Conservation (phyloP, 2,329 filamentous ascomycete genomes). For the Bertia moriformis region DNA sequence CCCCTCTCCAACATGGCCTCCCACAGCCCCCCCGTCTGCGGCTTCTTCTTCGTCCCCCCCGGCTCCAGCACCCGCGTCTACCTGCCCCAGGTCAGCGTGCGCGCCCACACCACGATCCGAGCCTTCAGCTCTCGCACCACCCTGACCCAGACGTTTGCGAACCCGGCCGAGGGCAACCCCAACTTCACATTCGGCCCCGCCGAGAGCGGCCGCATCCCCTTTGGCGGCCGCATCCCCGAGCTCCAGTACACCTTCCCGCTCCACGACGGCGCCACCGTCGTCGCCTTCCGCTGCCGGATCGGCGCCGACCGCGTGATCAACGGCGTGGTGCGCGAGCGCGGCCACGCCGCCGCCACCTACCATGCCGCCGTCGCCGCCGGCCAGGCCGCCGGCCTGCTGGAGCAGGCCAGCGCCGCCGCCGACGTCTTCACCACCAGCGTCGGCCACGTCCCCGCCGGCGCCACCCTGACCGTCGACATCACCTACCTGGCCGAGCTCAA, state of each 20-base stretch:
- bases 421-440: conserved; percentile 58
- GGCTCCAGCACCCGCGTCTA: conserved; percentile 17
- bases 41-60: conserved; percentile 14
- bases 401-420: conserved; percentile 41
- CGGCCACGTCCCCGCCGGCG: conserved; percentile 48
- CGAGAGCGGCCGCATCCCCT: too few species aligned
- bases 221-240: conserved; percentile 29
- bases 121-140: conserved; percentile 32
- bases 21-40: too few species aligned
- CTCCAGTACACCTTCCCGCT: conserved; percentile 57
- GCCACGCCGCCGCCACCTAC: conserved; percentile 44
- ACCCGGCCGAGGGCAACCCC: conserved; percentile 23
- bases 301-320: conserved; percentile 38
- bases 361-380: conserved; percentile 39
- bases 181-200: neutral
- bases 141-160: conserved; percentile 44
- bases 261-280: conserved; percentile 58
- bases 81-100: conserved; percentile 41
- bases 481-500: conserved; percentile 58
- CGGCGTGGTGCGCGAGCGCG: conserved; percentile 53
- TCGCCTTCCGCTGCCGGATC: conserved; percentile 50
- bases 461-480: conserved; percentile 43
- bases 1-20: too few species aligned
- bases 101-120: conserved; percentile 45
- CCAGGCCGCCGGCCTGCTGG: conserved; percentile 49